A percentile compares a stretch with the other conserved stretches of the same genome.
Conservation (phyloP, 2,329 filamentous ascomycete genomes). For the Penicillium fuscoglaucum region DNA sequence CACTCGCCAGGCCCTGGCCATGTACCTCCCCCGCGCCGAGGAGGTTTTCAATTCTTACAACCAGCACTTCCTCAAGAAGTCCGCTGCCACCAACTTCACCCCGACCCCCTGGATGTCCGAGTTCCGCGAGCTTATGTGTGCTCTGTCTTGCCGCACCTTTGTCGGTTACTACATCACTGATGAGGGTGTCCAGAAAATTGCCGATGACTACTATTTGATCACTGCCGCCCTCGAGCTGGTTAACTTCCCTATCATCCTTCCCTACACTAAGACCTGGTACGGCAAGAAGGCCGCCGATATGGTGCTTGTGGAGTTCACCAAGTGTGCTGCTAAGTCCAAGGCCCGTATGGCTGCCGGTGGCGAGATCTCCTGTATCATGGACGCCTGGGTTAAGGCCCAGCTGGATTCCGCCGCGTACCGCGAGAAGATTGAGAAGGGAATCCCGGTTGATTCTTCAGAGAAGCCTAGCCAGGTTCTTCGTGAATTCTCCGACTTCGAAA, state of each 20-base stretch:
- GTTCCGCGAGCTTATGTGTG: conserved; percentile 93
- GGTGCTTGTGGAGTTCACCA: conserved; percentile 84
- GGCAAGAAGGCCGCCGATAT: conserved; percentile 94
- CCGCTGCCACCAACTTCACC: conserved; percentile 68
- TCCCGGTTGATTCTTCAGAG: conserved; percentile 65
- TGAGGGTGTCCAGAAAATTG: conserved; percentile 86
- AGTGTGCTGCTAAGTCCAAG: conserved; percentile 91
- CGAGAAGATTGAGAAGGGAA: conserved; percentile 72
- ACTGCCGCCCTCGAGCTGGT: conserved; percentile 94
- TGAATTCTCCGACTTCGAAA: conserved; percentile 86
- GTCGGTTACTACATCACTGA: conserved; percentile 94
- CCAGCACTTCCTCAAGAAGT: conserved; percentile 72
- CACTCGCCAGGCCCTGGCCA: conserved; percentile 82
- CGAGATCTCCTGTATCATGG: conserved; percentile 87
- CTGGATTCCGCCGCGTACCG: conserved; percentile 80
- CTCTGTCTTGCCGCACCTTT: conserved; percentile 94
- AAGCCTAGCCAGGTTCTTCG: conserved; percentile 83
- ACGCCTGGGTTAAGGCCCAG: conserved; percentile 89
- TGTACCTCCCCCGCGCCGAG: conserved; percentile 89
- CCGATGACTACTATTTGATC: conserved; percentile 95
- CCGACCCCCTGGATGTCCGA: conserved; percentile 84
- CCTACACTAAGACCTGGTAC: conserved; percentile 94
- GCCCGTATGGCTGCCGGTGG: conserved; percentile 87
- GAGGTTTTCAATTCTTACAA: conserved; percentile 90
- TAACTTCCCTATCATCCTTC: conserved; percentile 96